Evolutionary conservation across 129 eudicot genomes (phyloP).

Genomic region (Apium graveolens): DNA sequence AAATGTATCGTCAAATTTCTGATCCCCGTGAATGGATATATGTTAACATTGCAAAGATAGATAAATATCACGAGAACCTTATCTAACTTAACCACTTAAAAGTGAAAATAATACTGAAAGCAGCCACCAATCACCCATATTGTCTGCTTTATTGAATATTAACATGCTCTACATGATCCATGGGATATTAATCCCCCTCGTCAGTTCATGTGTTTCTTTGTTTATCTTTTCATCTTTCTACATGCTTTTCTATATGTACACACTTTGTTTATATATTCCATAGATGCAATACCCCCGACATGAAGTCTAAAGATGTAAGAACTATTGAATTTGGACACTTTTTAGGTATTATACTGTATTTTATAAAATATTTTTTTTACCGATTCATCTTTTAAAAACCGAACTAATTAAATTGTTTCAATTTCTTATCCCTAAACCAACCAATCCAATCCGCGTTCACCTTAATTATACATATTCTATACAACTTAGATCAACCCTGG

Average conservation of each 20-base stretch:
- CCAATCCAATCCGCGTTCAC: no score
- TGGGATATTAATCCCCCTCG: background rate
- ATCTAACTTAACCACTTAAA: background rate
- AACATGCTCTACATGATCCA: background rate
- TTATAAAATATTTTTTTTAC: no score
- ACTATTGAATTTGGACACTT: no score
- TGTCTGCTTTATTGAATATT: background rate
- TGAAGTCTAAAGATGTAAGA: no score
- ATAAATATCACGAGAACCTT: background rate
- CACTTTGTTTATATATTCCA: background rate
- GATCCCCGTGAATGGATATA: background rate
- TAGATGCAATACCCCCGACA: no score
- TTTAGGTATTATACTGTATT: no score
- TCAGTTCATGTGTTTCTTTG: conserved; percentile 3
- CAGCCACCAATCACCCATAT: background rate
- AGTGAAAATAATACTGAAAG: background rate
- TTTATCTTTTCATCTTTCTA: background rate
- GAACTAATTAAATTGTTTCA: no score
- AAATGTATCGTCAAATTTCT: background rate
- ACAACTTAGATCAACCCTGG: no score
- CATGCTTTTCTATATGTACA: background rate
- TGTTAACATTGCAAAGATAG: background rate
- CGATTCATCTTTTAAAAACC: no score
- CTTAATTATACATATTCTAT: no score
- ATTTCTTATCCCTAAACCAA: no score